phyloP scores from a whole-genome alignment of 495 filamentous ascomycete species.

The Daldinia decipiens region DNA sequence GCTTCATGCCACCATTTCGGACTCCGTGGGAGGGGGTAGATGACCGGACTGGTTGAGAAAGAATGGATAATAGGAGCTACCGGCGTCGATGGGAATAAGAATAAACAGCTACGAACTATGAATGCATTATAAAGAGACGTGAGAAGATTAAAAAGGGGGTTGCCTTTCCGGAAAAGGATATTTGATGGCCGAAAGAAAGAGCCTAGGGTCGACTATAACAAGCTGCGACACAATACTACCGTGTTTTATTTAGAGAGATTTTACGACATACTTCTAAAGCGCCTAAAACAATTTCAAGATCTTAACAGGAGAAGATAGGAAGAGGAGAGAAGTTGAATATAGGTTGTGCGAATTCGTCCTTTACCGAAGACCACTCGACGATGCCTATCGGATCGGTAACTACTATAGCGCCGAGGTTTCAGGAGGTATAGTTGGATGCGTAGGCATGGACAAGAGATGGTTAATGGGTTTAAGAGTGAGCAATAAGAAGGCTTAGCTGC shows the following conservation, averaged over 20 bases:
- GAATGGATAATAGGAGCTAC: neutral
- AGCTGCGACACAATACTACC: neutral
- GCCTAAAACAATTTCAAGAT: neutral
- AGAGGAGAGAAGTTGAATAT: neutral
- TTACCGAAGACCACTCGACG: neutral
- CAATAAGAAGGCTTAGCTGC: neutral
- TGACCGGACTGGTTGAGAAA: neutral
- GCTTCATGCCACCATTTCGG: constrained; percentile 21
- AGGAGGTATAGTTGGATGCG: neutral
- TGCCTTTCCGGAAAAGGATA: neutral
- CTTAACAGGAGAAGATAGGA: neutral
- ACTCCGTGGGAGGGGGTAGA: neutral
- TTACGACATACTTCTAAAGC: neutral
- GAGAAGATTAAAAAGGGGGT: neutral
- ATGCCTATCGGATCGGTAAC: neutral
- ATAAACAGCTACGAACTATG: neutral
- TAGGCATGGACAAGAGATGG: neutral
- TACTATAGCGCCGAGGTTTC: neutral
- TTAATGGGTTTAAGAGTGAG: neutral
- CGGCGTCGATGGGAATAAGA: neutral
- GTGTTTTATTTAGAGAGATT: neutral
- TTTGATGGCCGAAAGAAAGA: neutral
- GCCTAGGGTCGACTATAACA: neutral
- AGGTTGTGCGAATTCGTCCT: neutral
- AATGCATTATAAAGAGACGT: neutral